A percentile compares a stretch with the other conserved stretches of the same genome.
phyloP scores from a whole-genome alignment of 2,329 filamentous ascomycete species.

The Penicillium fuscoglaucum region DNA sequence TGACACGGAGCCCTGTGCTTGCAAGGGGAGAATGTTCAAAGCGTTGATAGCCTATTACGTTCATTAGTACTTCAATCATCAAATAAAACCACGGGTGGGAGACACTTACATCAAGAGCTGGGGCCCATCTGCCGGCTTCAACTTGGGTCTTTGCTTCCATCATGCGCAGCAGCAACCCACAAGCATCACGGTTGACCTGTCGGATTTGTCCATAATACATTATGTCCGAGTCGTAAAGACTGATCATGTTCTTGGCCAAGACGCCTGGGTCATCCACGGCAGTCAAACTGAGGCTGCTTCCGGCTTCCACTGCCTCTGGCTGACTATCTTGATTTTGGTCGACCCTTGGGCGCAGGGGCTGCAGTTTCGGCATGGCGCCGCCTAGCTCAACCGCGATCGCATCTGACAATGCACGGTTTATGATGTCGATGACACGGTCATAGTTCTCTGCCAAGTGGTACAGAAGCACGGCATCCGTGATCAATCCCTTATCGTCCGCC shows the following conservation, averaged over 20 bases:
- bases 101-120: conserved; percentile 63
- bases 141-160: conserved; percentile 61
- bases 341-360: conserved; percentile 74
- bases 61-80: conserved; percentile 15
- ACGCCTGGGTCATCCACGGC: conserved; percentile 66
- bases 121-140: conserved; percentile 59
- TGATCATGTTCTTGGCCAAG: conserved; percentile 63
- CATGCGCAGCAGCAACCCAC: conserved; percentile 61
- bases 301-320: conserved; percentile 41
- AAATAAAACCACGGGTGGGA: background rate
- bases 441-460: conserved; percentile 96
- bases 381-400: conserved; percentile 84
- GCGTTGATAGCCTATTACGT: conserved; percentile 64
- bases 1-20: conserved; percentile 71
- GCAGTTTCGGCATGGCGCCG: conserved; percentile 73
- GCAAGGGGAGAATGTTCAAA: conserved; percentile 77
- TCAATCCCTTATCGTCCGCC: conserved; percentile 90
- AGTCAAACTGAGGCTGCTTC: conserved; percentile 60
- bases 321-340: conserved; percentile 22
- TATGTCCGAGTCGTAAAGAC: conserved; percentile 61
- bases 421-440: conserved; percentile 85
- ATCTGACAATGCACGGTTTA: conserved; percentile 87
- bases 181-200: conserved; percentile 58
- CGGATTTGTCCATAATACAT: conserved; percentile 63
- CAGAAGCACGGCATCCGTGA: conserved; percentile 88